Percentiles rank a stretch among this genome's conserved stretches.
phyloP scores from a whole-genome alignment of 306 rosid genomes.

The Vigna reflexopilosa region DNA sequence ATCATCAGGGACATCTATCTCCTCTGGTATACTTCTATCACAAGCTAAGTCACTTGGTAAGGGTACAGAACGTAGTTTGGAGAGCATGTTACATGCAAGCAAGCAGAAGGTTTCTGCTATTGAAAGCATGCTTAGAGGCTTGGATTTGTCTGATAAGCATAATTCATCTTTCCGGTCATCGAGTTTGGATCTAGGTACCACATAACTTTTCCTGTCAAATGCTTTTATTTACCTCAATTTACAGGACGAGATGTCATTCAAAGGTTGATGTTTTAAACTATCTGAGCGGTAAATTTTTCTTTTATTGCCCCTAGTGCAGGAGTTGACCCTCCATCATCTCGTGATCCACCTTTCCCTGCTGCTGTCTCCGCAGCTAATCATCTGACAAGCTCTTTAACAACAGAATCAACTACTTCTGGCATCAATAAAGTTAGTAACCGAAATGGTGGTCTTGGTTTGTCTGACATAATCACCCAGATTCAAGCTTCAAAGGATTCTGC shows the following conservation, averaged over 20 bases:
- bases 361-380: conserved; percentile 85
- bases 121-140: conserved; percentile 98
- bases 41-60: conserved; percentile 79
- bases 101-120: conserved; percentile 95
- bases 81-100: conserved; percentile 96
- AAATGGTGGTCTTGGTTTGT: conserved; percentile 94
- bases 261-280: conserved; percentile 37
- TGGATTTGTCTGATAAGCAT: conserved; percentile 87
- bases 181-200: conserved; percentile 99
- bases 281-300: conserved; percentile 78
- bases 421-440: conserved; percentile 71
- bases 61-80: conserved; percentile 92
- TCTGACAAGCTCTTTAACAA: conserved; percentile 66
- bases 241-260: conserved; percentile 33
- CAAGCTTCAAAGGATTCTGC: conserved; percentile 96
- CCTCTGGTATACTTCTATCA: conserved; percentile 75
- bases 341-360: conserved; percentile 99
- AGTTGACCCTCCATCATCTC: conserved; percentile 99
- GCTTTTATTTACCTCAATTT: conserved; percentile 35
- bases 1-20: conserved; percentile 81
- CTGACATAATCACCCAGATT: conserved; percentile 94
- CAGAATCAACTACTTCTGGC: conserved; percentile 71
- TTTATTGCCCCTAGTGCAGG: conserved; percentile 98
- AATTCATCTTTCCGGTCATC: conserved; percentile 79
- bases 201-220: conserved; percentile 53